Percentiles rank a stretch among this genome's conserved stretches.
These are phyloP conservation scores for Heterobasidion annosum DNA, from an alignment of 1,284 basidiomycete species.

Conservation along the genomic window DNA sequence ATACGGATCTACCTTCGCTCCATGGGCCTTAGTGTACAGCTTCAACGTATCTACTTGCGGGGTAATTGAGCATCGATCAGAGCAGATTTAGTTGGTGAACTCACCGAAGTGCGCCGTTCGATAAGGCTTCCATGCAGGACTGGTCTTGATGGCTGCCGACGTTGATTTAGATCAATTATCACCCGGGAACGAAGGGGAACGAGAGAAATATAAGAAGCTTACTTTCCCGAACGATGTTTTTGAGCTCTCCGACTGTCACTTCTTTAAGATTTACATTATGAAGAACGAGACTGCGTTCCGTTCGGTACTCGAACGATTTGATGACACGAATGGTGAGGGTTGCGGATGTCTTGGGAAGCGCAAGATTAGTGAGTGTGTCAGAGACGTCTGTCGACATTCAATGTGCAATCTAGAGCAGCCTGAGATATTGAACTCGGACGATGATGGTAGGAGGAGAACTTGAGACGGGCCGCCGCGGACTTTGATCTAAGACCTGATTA, in stretches of 20 bases:
- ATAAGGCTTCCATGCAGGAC: slow-evolving; percentile 83
- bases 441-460: too few relatives aligned
- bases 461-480: too few relatives aligned
- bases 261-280: slow-evolving; percentile 74
- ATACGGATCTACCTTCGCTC: slow-evolving; percentile 62
- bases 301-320: slow-evolving; percentile 92
- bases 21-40: slow-evolving; percentile 90
- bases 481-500: too few relatives aligned
- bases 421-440: too few relatives aligned
- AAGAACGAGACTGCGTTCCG: slow-evolving; percentile 83
- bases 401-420: too few relatives aligned
- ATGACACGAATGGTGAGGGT: slow-evolving; percentile 89
- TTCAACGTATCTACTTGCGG: slow-evolving; percentile 89
- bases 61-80: neutral
- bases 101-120: slow-evolving; percentile 60
- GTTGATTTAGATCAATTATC: neutral
- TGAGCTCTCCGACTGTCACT: slow-evolving; percentile 71
- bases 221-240: slow-evolving; percentile 63
- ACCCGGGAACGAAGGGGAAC: slow-evolving; percentile 6
- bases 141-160: slow-evolving; percentile 55
- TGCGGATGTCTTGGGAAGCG: slow-evolving; percentile 61
- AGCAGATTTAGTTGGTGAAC: slow-evolving; percentile 10
- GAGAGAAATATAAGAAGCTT: slow-evolving; percentile 10
- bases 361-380: slow-evolving; percentile 55
- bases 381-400: slow-evolving; percentile 33